Evolutionary conservation across 2,329 filamentous ascomycete species (phyloP).

Genomic region (Neofusicoccum laricinum): DNA sequence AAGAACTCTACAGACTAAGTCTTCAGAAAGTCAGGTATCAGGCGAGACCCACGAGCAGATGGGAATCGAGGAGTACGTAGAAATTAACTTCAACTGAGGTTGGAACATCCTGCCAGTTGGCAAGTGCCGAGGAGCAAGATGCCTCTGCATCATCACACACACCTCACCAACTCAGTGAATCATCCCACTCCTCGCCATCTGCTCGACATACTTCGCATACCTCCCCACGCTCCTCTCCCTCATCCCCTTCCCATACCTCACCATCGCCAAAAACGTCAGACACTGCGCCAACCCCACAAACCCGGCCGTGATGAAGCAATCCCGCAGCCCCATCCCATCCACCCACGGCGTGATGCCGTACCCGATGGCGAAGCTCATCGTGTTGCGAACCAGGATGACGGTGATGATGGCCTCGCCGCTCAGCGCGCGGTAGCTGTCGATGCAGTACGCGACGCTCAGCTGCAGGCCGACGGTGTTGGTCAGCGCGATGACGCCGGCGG

Average conservation of each 20-base stretch:
- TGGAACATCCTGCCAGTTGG: too few species aligned
- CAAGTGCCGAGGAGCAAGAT: too few species aligned
- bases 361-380: constrained; percentile 49
- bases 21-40: too few species aligned
- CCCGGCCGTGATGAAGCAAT: constrained; percentile 43
- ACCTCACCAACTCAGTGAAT: not conserved
- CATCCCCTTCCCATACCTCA: constrained; percentile 49
- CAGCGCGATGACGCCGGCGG: constrained; percentile 46
- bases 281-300: constrained; percentile 43
- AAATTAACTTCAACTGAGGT: too few species aligned
- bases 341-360: constrained; percentile 52
- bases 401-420: constrained; percentile 50
- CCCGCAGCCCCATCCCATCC: constrained; percentile 40
- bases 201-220: constrained; percentile 40
- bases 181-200: constrained; percentile 15
- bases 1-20: too few species aligned
- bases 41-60: too few species aligned
- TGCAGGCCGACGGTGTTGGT: constrained; percentile 46
- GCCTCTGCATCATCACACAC: too few species aligned
- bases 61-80: too few species aligned
- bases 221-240: constrained; percentile 37
- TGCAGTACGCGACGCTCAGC: constrained; percentile 45
- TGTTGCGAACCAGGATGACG: constrained; percentile 50
- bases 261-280: constrained; percentile 41
- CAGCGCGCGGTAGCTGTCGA: constrained; percentile 49